A percentile compares a stretch with the other conserved stretches of the same genome.
These are phyloP conservation scores for Cyclotella kingstonii DNA, from an alignment of 108 stramenopile species.

Conservation along the genomic window DNA sequence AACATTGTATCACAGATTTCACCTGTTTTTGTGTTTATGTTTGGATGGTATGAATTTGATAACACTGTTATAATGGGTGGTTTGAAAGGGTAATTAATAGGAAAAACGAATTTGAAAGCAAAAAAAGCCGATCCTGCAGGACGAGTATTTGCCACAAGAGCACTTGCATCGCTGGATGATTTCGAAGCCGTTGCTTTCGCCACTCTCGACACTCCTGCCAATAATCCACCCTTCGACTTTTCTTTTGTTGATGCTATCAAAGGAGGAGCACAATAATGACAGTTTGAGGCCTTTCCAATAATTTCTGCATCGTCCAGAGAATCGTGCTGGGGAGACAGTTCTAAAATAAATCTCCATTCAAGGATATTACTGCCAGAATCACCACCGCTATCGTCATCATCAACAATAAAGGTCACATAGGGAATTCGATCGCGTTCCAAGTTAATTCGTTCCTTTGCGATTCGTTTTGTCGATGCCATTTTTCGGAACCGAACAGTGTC, in stretches of 20 bases:
- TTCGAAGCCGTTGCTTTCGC: conserved; percentile 9
- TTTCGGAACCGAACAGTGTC: too few species aligned
- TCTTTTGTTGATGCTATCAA: background rate
- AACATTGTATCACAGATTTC: conserved; percentile 72
- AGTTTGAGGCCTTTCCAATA: conserved; percentile 34
- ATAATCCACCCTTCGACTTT: conserved; percentile 12
- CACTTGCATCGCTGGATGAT: conserved; percentile 7
- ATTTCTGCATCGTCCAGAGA: conserved; percentile 14
- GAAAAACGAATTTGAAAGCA: conserved; percentile 45
- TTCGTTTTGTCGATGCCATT: conserved; percentile 47
- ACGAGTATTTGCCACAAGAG: background rate
- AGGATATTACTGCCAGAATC: conserved; percentile 9
- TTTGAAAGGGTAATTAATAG: conserved; percentile 61
- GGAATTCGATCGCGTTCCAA: conserved; percentile 46
- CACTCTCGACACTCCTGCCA: conserved; percentile 30
- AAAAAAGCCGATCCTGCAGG: conserved; percentile 27
- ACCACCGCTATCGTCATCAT: conserved; percentile 28
- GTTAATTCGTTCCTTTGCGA: conserved; percentile 39
- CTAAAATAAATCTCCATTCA: conserved; percentile 40
- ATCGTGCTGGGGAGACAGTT: conserved; percentile 39
- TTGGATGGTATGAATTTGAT: conserved; percentile 75
- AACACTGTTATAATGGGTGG: conserved; percentile 69
- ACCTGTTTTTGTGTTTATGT: conserved; percentile 67
- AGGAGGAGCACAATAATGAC: conserved; percentile 39
- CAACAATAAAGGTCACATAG: conserved; percentile 37